phyloP scores from a whole-genome alignment of 106 monocot genomes.

The Gastrodia elata region DNA sequence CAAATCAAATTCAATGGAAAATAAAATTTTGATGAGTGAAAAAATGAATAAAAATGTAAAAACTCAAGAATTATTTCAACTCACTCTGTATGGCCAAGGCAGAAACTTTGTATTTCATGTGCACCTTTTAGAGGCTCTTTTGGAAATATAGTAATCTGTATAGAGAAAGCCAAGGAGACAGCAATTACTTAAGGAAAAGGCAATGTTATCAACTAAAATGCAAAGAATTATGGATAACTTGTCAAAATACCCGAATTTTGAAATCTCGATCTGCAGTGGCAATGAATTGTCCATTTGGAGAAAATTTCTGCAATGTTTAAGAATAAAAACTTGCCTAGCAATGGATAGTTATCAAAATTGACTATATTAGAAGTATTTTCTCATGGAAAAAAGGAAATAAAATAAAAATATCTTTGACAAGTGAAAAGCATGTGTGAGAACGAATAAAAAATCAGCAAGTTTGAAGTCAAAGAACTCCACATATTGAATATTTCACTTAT shows the following conservation, averaged over 20 bases:
- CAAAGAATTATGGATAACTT: neutral
- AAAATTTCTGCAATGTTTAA: slow-evolving; percentile 63
- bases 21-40: neutral
- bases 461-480: no score
- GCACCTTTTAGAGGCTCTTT: slow-evolving; percentile 50
- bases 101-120: slow-evolving; percentile 96
- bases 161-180: neutral
- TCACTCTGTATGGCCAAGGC: slow-evolving; percentile 96
- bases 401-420: no score
- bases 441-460: no score
- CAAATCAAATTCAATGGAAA: slow-evolving; percentile 4
- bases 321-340: no score
- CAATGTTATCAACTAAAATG: neutral
- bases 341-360: no score
- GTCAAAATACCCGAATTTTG: slow-evolving; percentile 77
- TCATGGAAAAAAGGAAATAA: no score
- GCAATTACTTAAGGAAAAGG: neutral
- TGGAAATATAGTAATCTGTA: slow-evolving; percentile 68
- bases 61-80: slow-evolving; percentile 10
- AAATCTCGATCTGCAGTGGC: slow-evolving; percentile 92
- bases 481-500: no score
- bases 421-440: no score
- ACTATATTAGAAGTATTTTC: no score
- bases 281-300: slow-evolving; percentile 79
- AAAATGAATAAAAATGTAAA: neutral